These are phyloP conservation scores for Dinochytrium kinnereticum DNA, from an alignment of 371 early-diverging fungal genomes.

Conservation along the genomic window DNA sequence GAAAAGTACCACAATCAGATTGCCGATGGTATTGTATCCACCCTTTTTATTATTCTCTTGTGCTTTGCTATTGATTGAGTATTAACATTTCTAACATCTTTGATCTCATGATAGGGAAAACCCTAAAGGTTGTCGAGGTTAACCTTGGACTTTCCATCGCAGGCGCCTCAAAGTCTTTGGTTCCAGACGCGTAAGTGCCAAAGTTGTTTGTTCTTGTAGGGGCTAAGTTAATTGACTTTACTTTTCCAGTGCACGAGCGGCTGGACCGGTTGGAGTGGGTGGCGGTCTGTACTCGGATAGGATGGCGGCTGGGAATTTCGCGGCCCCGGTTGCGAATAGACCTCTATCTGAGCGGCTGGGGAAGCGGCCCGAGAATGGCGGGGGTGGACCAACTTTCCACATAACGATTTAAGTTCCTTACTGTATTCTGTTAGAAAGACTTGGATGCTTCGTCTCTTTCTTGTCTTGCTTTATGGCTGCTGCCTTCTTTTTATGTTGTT, in stretches of 20 bases:
- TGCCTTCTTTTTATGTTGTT: not conserved
- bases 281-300: constrained; percentile 17
- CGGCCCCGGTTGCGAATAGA: not conserved
- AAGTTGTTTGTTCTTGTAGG: too few species aligned
- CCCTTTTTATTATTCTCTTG: not conserved
- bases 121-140: constrained; percentile 10
- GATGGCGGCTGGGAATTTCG: not conserved
- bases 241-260: constrained; percentile 18
- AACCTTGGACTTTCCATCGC: constrained; percentile 8
- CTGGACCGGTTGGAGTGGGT: not conserved
- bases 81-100: not conserved
- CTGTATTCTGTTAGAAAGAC: too few species aligned
- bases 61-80: not conserved
- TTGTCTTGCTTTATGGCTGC: not conserved
- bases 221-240: too few species aligned
- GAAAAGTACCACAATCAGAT: constrained; percentile 14
- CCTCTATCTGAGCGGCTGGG: constrained; percentile 15
- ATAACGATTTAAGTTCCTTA: constrained; percentile 15
- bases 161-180: constrained; percentile 8
- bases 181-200: constrained; percentile 9
- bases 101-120: constrained; percentile 4
- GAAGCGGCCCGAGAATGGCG: not conserved
- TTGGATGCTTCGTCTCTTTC: not conserved
- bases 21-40: constrained; percentile 7
- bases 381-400: constrained; percentile 3